Base-by-base conservation (phyloP, 2,329 filamentous ascomycete species). In the Shiraia sp. region DNA sequence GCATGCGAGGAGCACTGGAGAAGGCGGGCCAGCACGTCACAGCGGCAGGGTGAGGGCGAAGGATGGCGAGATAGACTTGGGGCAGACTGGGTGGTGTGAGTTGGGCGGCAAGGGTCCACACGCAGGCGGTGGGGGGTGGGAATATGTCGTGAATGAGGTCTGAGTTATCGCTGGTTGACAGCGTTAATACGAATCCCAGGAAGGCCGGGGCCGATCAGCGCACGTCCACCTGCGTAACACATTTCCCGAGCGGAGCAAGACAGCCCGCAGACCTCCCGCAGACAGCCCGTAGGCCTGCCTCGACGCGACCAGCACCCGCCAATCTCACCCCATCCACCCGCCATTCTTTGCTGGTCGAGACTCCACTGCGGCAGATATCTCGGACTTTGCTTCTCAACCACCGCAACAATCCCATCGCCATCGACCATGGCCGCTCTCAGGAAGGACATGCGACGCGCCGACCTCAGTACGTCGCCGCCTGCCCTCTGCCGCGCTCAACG, bases 401-500 rank as follows among this genome's bases (percentile, higher is more conserved):
- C 19, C 19, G 8, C 19, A 8, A 8, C 19, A 22, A 47, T 30
- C 53, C 39, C 43, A 47, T 53, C 40, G 34, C 55, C 51, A 36
- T 37, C 42, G 55, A 70, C 53, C 35, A 88, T 89, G 85, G 75
- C 85, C 36, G 76, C 80, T 40, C 86, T 8, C 19, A 22, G 82
- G 69, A 88, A 88, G 71, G 86, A 90, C 66, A 87, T 89, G 85
- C 82, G 86, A 49, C 79, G 87, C 62, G 72, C 77, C 46, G 87
- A 91, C 68, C 78, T 91, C 53, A 80, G 87, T 90, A 79, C 56
- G 81, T 68, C 25, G 27, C 31, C 46, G 6, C n/a, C 45, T 27
- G 15, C 12, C 33, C 36, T 31, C 19, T 15, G 9, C 19, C 26
- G 12, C 16, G 22, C 26, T 25, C 16, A 24, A 17, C 39, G n/a